phyloP scores from a whole-genome alignment of 306 rosid species.

The Acmispon strigosus region DNA sequence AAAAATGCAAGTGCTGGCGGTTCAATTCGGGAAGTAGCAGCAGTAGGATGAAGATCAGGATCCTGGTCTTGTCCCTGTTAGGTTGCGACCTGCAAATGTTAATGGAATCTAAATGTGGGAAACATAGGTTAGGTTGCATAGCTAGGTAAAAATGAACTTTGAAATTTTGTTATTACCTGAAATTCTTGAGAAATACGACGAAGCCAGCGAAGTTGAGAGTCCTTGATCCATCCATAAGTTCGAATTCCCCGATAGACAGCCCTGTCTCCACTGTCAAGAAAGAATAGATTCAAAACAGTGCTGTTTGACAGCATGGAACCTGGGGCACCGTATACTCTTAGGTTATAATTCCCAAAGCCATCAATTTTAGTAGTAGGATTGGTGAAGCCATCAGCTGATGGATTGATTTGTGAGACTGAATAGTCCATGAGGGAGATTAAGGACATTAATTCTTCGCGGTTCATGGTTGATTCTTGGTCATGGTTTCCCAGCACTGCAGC shows the following conservation, averaged over 20 bases:
- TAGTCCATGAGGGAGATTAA: slow-evolving; percentile 84
- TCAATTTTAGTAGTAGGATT: slow-evolving; percentile 38
- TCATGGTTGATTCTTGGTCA: slow-evolving; percentile 88
- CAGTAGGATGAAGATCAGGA: background rate
- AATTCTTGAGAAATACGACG: slow-evolving; percentile 43
- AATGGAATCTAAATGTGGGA: slow-evolving; percentile 55
- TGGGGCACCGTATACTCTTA: slow-evolving; percentile 65
- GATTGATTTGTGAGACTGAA: slow-evolving; percentile 69
- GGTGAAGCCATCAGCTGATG: slow-evolving; percentile 27
- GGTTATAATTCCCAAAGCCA: slow-evolving; percentile 82
- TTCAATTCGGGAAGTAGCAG: slow-evolving; percentile 13
- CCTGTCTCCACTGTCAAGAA: slow-evolving; percentile 90
- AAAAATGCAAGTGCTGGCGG: slow-evolving; percentile 66
- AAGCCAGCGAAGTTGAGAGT: slow-evolving; percentile 85
- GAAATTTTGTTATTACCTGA: slow-evolving; percentile 44
- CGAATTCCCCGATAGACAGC: slow-evolving; percentile 53
- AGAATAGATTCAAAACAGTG: slow-evolving; percentile 70
- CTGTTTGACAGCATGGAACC: slow-evolving; percentile 74
- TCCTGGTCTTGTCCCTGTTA: slow-evolving; percentile 62
- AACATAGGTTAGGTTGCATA: slow-evolving; percentile 5
- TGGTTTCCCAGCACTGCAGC: slow-evolving; percentile 95
- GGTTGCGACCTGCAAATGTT: slow-evolving; percentile 61
- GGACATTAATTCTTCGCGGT: slow-evolving; percentile 72
- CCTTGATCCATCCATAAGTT: slow-evolving; percentile 87
- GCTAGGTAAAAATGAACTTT: background rate